These are phyloP conservation scores for Fusarium sp. DNA, from an alignment of 2,329 filamentous ascomycete genomes.

Conservation along the genomic window DNA sequence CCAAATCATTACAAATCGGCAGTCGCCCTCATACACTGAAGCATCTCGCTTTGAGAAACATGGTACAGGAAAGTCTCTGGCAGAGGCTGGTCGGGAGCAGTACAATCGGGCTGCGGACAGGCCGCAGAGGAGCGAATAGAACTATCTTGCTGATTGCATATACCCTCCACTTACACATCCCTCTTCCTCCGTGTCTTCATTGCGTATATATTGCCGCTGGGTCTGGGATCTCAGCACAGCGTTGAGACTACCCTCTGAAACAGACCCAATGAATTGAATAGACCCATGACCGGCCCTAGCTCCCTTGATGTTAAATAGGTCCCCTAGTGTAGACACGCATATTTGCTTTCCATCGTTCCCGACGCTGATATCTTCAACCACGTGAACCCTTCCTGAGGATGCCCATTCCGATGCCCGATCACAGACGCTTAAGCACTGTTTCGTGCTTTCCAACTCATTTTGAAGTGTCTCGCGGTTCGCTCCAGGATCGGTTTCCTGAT, in stretches of 20 bases:
- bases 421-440: conserved; percentile 15
- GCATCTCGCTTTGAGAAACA: conserved; percentile 3
- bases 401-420: conserved; percentile 11
- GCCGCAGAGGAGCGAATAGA: not conserved
- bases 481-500: not conserved
- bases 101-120: not conserved
- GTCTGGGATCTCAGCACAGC: not conserved
- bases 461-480: not conserved
- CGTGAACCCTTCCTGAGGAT: conserved; percentile 22
- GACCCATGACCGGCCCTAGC: conserved; percentile 8
- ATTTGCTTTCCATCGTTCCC: conserved; percentile 24
- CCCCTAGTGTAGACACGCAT: conserved; percentile 29
- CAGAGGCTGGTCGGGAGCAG: not conserved
- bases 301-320: conserved; percentile 26
- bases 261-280: conserved; percentile 7
- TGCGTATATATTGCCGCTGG: not conserved
- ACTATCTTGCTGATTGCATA: not conserved
- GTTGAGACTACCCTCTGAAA: conserved; percentile 1
- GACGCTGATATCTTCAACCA: conserved; percentile 28
- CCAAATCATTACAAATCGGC: not conserved
- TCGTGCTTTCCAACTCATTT: conserved; percentile 17
- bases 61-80: conserved; percentile 1
- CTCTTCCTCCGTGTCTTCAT: not conserved
- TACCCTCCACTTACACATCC: not conserved
- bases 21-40: not conserved